phyloP scores from a whole-genome alignment of 1,284 basidiomycete species.

The Dichomitus squalens region DNA sequence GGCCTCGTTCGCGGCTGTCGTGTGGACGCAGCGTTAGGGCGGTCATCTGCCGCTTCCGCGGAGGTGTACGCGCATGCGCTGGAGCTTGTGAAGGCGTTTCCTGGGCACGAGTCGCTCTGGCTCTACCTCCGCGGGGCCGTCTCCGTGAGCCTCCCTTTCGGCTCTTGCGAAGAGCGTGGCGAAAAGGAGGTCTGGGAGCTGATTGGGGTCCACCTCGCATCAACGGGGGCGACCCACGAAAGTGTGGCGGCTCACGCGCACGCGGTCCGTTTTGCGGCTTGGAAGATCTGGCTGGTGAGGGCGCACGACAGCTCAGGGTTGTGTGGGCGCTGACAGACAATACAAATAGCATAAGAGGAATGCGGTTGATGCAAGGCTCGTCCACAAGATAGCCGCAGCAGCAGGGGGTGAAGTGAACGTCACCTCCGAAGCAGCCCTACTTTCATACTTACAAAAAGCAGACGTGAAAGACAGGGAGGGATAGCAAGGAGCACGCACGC shows the following conservation, averaged over 20 bases:
- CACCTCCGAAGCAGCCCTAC: not conserved
- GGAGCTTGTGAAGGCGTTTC: constrained; percentile 48
- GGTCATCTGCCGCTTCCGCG: too few species aligned
- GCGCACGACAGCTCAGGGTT: not conserved
- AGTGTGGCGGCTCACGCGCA: not conserved
- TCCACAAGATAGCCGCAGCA: not conserved
- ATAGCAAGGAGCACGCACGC: too few species aligned
- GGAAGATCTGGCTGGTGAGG: constrained; percentile 15
- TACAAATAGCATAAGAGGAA: not conserved
- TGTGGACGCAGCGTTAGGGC: not conserved
- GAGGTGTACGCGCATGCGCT: constrained; percentile 40
- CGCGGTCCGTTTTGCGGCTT: constrained; percentile 9
- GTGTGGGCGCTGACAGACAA: not conserved
- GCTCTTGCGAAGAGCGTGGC: not conserved
- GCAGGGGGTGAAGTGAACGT: not conserved
- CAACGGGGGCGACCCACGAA: not conserved
- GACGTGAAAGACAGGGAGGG: not conserved
- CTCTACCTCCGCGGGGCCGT: constrained; percentile 48
- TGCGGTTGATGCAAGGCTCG: not conserved
- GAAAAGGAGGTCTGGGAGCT: not conserved
- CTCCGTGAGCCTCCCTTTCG: not conserved
- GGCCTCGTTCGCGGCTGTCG: not conserved
- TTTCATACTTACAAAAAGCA: not conserved
- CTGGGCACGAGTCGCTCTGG: constrained; percentile 63
- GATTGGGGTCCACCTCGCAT: constrained; percentile 1